A percentile compares a stretch with the other conserved stretches of the same genome.
Conservation (phyloP, 805 yeast species). For the Metschnikowia kofuensis region DNA sequence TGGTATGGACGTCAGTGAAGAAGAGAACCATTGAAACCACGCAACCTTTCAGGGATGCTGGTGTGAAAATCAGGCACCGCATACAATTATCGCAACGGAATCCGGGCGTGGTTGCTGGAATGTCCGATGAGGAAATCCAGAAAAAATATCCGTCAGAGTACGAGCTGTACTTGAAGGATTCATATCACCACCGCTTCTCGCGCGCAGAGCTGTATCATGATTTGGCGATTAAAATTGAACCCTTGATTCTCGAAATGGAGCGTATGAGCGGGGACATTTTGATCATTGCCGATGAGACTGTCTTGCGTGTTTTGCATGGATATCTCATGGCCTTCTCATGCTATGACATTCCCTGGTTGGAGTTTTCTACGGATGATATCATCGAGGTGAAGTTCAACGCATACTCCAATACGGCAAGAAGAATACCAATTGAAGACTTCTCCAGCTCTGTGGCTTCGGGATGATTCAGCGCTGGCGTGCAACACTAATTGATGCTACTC, state of each 20-base stretch:
- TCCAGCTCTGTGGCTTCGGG: neutral
- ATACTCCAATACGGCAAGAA: constrained; percentile 65
- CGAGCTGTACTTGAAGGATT: constrained; percentile 64
- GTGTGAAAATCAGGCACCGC: constrained; percentile 67
- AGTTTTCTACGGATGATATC: constrained; percentile 77
- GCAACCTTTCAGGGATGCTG: constrained; percentile 57
- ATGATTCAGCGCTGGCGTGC: too few relatives aligned
- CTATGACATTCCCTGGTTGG: constrained; percentile 75
- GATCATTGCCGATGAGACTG: constrained; percentile 90
- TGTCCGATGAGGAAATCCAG: constrained; percentile 59
- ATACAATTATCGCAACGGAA: constrained; percentile 83
- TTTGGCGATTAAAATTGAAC: constrained; percentile 90
- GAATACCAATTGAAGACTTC: constrained; percentile 30
- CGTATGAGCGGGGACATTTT: constrained; percentile 83
- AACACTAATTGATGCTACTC: too few relatives aligned
- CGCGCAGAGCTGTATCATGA: constrained; percentile 96
- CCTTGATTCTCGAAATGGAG: constrained; percentile 89
- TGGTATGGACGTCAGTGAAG: constrained; percentile 95
- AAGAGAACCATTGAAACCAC: constrained; percentile 81
- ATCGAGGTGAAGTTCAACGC: constrained; percentile 88
- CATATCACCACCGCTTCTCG: constrained; percentile 89
- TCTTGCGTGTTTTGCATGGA: constrained; percentile 86
- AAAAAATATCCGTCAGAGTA: constrained; percentile 66
- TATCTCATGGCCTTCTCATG: constrained; percentile 91
- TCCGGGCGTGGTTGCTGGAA: constrained; percentile 81